Percentiles rank a stretch among this genome's conserved stretches.
Evolutionary conservation across 2,329 filamentous ascomycete species (phyloP).

Genomic region (Fusarium staphyleae): DNA sequence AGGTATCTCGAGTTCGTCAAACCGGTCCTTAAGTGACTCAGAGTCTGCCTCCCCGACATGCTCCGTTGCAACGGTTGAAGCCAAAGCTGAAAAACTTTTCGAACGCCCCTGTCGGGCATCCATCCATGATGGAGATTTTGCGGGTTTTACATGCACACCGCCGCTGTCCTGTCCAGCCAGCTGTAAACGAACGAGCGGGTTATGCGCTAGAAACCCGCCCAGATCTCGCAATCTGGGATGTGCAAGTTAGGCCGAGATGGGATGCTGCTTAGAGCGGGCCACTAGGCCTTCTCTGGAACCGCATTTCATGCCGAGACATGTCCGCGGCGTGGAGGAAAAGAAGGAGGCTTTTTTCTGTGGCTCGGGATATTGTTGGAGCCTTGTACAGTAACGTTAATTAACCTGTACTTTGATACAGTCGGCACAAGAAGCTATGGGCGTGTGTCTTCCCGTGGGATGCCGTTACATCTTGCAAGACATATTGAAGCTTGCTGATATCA

Average conservation of each 20-base stretch:
- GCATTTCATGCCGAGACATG: slow-evolving; percentile 34
- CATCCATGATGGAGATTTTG: slow-evolving; percentile 25
- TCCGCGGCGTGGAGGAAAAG: slow-evolving; percentile 12
- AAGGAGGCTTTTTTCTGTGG: slow-evolving; percentile 14
- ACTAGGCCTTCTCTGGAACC: slow-evolving; percentile 23
- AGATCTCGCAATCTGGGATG: slow-evolving; percentile 39
- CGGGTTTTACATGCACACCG: slow-evolving; percentile 27
- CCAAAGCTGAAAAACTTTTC: not conserved
- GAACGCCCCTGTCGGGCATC: slow-evolving; percentile 15
- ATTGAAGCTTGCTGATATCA: not conserved
- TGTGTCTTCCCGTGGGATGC: slow-evolving; percentile 2
- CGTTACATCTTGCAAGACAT: slow-evolving; percentile 23
- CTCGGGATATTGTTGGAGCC: too few species aligned
- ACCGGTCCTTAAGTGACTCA: not conserved
- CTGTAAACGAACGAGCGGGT: slow-evolving; percentile 28
- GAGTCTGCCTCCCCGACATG: slow-evolving; percentile 8
- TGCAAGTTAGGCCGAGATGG: slow-evolving; percentile 31
- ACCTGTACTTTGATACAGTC: too few species aligned
- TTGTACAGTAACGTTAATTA: too few species aligned
- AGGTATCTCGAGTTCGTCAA: not conserved
- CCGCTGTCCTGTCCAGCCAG: slow-evolving; percentile 19
- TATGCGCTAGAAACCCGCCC: slow-evolving; percentile 28
- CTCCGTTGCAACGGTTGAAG: slow-evolving; percentile 13
- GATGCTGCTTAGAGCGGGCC: slow-evolving; percentile 10
- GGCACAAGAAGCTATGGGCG: slow-evolving; percentile 15